Evolutionary conservation across 768 basidiomycete genomes (phyloP).

Genomic region (Chalciporus piperatus): DNA sequence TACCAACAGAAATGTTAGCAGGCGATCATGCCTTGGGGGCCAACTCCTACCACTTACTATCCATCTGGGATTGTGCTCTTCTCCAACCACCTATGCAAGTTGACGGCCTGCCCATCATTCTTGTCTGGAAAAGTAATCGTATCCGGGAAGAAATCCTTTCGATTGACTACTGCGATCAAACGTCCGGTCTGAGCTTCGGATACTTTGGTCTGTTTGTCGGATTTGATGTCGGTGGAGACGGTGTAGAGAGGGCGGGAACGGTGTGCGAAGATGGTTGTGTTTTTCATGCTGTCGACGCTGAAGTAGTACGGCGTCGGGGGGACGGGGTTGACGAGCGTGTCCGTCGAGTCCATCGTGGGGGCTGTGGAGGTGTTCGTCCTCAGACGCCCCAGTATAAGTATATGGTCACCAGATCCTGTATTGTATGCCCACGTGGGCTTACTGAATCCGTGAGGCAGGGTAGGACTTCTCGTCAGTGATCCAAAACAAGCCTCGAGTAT

Average conservation of each 20-base stretch:
- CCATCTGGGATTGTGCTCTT: constrained; percentile 9
- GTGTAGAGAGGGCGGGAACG: constrained; percentile 6
- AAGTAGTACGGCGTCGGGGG: constrained; percentile 9
- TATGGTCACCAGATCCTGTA: too few species aligned
- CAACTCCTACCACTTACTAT: constrained; percentile 6
- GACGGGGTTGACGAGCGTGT: neutral
- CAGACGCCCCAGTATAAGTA: too few species aligned
- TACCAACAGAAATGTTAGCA: neutral
- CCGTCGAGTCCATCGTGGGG: constrained; percentile 6
- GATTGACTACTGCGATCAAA: constrained; percentile 3
- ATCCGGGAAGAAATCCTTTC: constrained; percentile 12
- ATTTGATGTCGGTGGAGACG: constrained; percentile 6
- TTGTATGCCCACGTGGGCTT: too few species aligned
- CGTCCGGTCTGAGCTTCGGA: constrained; percentile 5
- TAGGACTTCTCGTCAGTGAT: too few species aligned
- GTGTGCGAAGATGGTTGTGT: constrained; percentile 11
- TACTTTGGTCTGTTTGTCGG: constrained; percentile 8
- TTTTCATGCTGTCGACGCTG: constrained; percentile 7
- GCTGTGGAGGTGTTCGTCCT: neutral
- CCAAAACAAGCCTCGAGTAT: too few species aligned
- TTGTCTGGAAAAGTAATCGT: constrained; percentile 10
- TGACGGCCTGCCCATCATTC: constrained; percentile 1
- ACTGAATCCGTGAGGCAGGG: too few species aligned
- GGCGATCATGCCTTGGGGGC: neutral
- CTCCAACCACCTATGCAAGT: constrained; percentile 14